A percentile compares a stretch with the other conserved stretches of the same genome.
Conservation (phyloP, 148 eudicot species). For the Chenopodium album region DNA sequence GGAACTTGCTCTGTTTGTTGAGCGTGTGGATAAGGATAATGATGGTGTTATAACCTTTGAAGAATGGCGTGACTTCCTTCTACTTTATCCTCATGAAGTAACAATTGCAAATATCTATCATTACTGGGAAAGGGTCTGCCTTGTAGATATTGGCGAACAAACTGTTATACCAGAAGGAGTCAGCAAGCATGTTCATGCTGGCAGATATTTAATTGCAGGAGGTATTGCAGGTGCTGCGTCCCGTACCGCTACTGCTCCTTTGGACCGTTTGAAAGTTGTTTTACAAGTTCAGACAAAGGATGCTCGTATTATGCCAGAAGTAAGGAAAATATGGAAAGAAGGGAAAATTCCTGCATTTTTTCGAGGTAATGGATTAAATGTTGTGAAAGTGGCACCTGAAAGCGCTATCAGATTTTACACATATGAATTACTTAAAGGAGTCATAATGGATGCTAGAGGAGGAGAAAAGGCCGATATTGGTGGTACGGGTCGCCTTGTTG, state of each 20-base stretch:
- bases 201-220: slow-evolving; percentile 86
- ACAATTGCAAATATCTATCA: slow-evolving; percentile 87
- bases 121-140: slow-evolving; percentile 91
- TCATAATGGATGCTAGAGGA: slow-evolving; percentile 60
- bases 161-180: slow-evolving; percentile 90
- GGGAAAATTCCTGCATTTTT: slow-evolving; percentile 78
- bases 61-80: slow-evolving; percentile 97
- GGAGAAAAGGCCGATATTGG: slow-evolving; percentile 68
- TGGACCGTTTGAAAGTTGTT: slow-evolving; percentile 83
- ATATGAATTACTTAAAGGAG: slow-evolving; percentile 74
- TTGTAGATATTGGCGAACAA: slow-evolving; percentile 95
- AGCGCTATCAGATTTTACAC: slow-evolving; percentile 91
- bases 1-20: slow-evolving; percentile 92
- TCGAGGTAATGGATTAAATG: slow-evolving; percentile 91
- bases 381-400: slow-evolving; percentile 92
- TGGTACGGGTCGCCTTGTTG: slow-evolving; percentile 64
- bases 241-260: slow-evolving; percentile 96
- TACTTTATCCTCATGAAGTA: slow-evolving; percentile 91
- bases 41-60: slow-evolving; percentile 94
- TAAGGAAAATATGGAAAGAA: slow-evolving; percentile 74
- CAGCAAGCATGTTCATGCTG: slow-evolving; percentile 79
- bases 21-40: slow-evolving; percentile 92
- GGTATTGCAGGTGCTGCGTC: slow-evolving; percentile 97
- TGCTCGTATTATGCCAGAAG: slow-evolving; percentile 55
- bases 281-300: slow-evolving; percentile 75